Conservation (phyloP, 352 stramenopile species). For the Phytophthora hibernalis region DNA sequence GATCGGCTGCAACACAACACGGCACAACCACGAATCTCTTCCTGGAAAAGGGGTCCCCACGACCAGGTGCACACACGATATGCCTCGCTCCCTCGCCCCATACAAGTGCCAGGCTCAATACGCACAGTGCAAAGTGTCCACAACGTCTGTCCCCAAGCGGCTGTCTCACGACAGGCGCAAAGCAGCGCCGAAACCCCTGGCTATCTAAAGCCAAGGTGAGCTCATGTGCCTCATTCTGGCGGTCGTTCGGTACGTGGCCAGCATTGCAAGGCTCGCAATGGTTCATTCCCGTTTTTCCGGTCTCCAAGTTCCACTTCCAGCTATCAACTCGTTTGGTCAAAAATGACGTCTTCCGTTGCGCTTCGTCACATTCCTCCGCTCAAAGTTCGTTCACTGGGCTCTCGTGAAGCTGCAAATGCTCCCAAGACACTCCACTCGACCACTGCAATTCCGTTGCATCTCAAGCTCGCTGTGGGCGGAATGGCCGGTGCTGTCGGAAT, state of each 20-base stretch:
- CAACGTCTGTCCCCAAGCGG: slow-evolving; percentile 24
- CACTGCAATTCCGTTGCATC: slow-evolving; percentile 72
- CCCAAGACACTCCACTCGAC: slow-evolving; percentile 18
- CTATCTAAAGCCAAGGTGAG: slow-evolving; percentile 18
- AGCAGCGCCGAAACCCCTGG: slow-evolving; percentile 15
- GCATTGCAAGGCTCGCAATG: not conserved
- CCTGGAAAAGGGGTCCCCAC: slow-evolving; percentile 22
- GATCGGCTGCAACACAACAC: not conserved
- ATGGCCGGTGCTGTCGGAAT: slow-evolving; percentile 89
- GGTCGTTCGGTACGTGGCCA: slow-evolving; percentile 4
- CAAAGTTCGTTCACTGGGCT: slow-evolving; percentile 23
- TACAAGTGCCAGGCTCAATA: slow-evolving; percentile 11
- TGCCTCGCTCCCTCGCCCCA: slow-evolving; percentile 27
- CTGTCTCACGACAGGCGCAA: slow-evolving; percentile 19
- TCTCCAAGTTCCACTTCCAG: slow-evolving; percentile 15
- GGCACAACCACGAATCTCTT: slow-evolving; percentile 21
- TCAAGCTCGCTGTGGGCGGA: slow-evolving; percentile 87
- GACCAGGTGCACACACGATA: slow-evolving; percentile 16
- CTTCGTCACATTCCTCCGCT: slow-evolving; percentile 30
- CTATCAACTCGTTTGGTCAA: not conserved
- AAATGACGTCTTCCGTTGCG: slow-evolving; percentile 24
- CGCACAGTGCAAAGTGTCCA: slow-evolving; percentile 38
- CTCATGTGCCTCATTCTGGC: slow-evolving; percentile 13
- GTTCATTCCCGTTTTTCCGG: slow-evolving; percentile 41
- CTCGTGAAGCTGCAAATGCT: slow-evolving; percentile 13